Evolutionary conservation across 1,284 basidiomycete genomes (phyloP), one percentile per base, ranked within the genome.

Genomic region (Ustilago sp.): DNA sequence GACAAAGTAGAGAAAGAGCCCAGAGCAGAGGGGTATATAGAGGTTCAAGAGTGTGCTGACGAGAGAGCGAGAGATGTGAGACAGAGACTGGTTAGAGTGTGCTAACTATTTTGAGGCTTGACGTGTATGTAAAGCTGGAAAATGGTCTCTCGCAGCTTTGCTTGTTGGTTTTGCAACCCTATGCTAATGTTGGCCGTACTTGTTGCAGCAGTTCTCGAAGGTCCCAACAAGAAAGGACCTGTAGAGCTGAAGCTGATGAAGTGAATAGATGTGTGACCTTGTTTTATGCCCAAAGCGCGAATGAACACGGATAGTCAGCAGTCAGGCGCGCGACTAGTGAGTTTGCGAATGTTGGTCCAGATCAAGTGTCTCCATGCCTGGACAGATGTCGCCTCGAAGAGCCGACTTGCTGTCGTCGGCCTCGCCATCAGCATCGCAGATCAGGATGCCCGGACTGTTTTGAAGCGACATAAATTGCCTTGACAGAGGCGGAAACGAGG

Each of bases 381-480:
- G 54, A 9, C 54, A 51, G n/a, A 71, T 32, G 17, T 57, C 56
- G 34, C 50, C 52, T 45, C 67, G 67, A 19, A 50, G 31, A 28
- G 31, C 31, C 8, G 23, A 32, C 28, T 50, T 50, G 28, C 12
- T 7, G 12, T 34, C 36, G 35, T 58, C 32, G 13, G 50, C 38
- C 13, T 65, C 68, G 1, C 41, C 28, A 8, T 19, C 43, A 12
- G 36, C 35, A 13, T 45, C 47, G 8, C 45, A 38, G n/a, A 65
- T 55, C 36, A 60, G 13, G 51, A 71, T 61, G 41, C 63, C 63
- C 13, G 68, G 59, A 35, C 68, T 71, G 63, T 55, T 65, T 43
- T 71, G 68, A 17, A 58, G 63, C 48, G 68, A 62, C 34, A 59
- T n/a, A 7, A 32, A 45, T 1, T 53, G 54, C 32, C 45, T 65